phyloP scores from a whole-genome alignment of 352 stramenopile genomes.

The Phytopythium cucurbitacearum region DNA sequence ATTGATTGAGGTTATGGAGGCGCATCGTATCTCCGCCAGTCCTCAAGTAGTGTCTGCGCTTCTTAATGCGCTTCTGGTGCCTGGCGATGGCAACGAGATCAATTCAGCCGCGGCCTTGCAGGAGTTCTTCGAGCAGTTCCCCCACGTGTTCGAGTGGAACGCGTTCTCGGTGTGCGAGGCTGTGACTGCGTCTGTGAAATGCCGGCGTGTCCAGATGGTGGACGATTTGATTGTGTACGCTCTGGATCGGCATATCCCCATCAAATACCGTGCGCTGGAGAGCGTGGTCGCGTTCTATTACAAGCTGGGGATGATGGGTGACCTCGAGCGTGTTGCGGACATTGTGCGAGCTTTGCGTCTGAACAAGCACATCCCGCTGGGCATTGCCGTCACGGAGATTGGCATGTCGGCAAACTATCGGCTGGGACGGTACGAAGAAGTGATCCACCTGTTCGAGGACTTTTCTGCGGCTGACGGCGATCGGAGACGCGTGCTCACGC shows the following conservation, averaged over 20 bases:
- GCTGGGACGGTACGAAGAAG: conserved; percentile 53
- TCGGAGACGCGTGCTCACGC: conserved; percentile 46
- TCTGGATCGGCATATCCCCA: conserved; percentile 53
- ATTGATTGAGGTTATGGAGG: conserved; percentile 56
- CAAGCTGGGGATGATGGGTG: conserved; percentile 49
- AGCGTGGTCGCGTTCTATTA: conserved; percentile 70
- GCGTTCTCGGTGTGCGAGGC: conserved; percentile 60
- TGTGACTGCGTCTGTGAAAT: conserved; percentile 45
- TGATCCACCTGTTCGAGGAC: conserved; percentile 69
- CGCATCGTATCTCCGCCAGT: conserved; percentile 42
- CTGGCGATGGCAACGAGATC: conserved; percentile 15
- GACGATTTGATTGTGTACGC: conserved; percentile 58
- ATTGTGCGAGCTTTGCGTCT: conserved; percentile 62
- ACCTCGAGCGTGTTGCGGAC: conserved; percentile 54
- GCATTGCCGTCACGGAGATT: conserved; percentile 69
- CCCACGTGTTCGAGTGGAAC: conserved; percentile 57
- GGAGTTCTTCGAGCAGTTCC: conserved; percentile 45
- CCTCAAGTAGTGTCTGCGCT: conserved; percentile 45
- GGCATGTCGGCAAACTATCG: conserved; percentile 66
- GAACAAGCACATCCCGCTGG: conserved; percentile 73
- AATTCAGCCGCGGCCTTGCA: conserved; percentile 30
- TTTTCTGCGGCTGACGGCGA: conserved; percentile 60
- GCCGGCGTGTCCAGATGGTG: conserved; percentile 45
- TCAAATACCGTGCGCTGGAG: conserved; percentile 78
- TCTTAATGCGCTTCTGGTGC: conserved; percentile 30